phyloP scores from a whole-genome alignment of 768 basidiomycete species.

The Leccinum sublutescens region DNA sequence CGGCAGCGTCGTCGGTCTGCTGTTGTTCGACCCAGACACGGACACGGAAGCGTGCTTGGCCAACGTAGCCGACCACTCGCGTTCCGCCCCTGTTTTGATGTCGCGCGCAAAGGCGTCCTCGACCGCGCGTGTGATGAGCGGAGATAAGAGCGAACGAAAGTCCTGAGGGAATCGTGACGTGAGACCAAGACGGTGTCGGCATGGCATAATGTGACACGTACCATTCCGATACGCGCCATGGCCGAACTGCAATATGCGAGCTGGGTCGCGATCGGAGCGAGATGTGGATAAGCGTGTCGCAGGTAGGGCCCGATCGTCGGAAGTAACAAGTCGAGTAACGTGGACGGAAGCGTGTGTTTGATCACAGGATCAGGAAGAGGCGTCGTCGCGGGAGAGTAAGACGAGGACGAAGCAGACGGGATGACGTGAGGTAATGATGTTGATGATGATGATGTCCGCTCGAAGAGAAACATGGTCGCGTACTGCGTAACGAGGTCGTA shows the following conservation, averaged over 20 bases:
- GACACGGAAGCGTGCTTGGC: slow-evolving; percentile 20
- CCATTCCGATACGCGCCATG: slow-evolving; percentile 88
- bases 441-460: slow-evolving; percentile 43
- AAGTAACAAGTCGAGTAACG: slow-evolving; percentile 52
- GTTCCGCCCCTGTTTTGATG: slow-evolving; percentile 25
- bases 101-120: slow-evolving; percentile 52
- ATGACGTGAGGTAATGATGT: slow-evolving; percentile 2
- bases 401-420: slow-evolving; percentile 14
- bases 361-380: slow-evolving; percentile 30
- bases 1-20: slow-evolving; percentile 31
- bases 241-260: slow-evolving; percentile 91
- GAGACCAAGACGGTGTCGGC: background rate
- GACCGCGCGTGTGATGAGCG: slow-evolving; percentile 68
- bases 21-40: slow-evolving; percentile 9
- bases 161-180: slow-evolving; percentile 32
- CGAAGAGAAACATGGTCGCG: slow-evolving; percentile 78
- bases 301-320: slow-evolving; percentile 62
- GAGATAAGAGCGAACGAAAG: slow-evolving; percentile 68
- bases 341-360: slow-evolving; percentile 29
- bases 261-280: slow-evolving; percentile 86
- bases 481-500: slow-evolving; percentile 92
- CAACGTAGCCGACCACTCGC: slow-evolving; percentile 36
- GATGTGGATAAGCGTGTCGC: slow-evolving; percentile 57
- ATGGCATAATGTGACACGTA: slow-evolving; percentile 13
- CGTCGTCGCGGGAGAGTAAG: slow-evolving; percentile 17